Conservation (phyloP, 2,329 filamentous ascomycete species). For the Daldinia eschscholtzii region DNA sequence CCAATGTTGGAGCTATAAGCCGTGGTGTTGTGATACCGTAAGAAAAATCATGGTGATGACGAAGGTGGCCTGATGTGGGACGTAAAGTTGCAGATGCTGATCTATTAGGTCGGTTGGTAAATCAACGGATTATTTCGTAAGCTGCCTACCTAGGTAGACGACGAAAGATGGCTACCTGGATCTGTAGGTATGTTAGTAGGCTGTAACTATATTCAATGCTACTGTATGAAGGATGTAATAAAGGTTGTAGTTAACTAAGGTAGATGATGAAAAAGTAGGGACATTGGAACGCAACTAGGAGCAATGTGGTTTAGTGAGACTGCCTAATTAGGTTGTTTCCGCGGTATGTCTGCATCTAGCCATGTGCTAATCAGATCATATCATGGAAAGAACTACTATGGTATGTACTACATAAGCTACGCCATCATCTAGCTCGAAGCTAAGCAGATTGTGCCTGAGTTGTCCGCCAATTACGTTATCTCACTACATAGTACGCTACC, state of each 20-base stretch:
- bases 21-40: background rate
- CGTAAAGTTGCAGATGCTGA: conserved; percentile 2
- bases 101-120: background rate
- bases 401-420: background rate
- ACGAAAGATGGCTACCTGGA: background rate
- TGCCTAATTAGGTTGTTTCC: background rate
- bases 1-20: background rate
- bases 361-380: background rate
- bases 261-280: no score
- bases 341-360: background rate
- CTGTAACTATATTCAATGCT: background rate
- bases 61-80: conserved; percentile 5
- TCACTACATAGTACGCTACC: background rate
- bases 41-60: background rate
- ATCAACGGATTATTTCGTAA: background rate
- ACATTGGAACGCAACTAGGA: background rate
- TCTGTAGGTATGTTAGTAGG: background rate
- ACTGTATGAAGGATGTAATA: background rate
- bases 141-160: background rate
- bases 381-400: conserved; percentile 5
- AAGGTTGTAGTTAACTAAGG: background rate
- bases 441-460: conserved; percentile 6
- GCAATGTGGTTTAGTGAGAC: background rate
- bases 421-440: conserved; percentile 2
- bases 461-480: background rate